A percentile compares a stretch with the other conserved stretches of the same genome.
These are phyloP conservation scores for Stenocarpella maydis DNA, from an alignment of 2,329 filamentous ascomycete genomes.

Conservation along the genomic window DNA sequence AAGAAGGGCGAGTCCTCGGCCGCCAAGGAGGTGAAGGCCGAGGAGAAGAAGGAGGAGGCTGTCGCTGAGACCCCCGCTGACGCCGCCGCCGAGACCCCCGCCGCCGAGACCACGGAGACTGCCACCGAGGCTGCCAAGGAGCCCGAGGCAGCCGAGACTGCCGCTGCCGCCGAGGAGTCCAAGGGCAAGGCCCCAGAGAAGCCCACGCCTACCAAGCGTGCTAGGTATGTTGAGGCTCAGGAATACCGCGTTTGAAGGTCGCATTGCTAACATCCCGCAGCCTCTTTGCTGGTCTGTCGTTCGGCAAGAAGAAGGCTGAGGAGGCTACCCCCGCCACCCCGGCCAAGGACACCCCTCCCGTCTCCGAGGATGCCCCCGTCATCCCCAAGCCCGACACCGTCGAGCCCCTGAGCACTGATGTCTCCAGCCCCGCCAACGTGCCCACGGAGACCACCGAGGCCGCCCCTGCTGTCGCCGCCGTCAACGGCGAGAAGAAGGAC, in stretches of 20 bases:
- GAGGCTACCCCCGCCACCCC: slow-evolving; percentile 52
- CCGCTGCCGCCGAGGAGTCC: slow-evolving; percentile 43
- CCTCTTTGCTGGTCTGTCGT: slow-evolving; percentile 63
- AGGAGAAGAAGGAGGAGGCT: slow-evolving; percentile 41
- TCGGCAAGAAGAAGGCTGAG: slow-evolving; percentile 65
- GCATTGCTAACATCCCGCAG: slow-evolving; percentile 43
- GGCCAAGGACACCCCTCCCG: slow-evolving; percentile 54
- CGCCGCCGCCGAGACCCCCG: slow-evolving; percentile 44
- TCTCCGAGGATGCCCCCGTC: slow-evolving; percentile 63
- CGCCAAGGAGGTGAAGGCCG: slow-evolving; percentile 46
- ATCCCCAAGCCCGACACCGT: slow-evolving; percentile 67
- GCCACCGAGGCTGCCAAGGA: slow-evolving; percentile 24
- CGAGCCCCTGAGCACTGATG: slow-evolving; percentile 64
- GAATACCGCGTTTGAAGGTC: background rate
- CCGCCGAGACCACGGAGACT: slow-evolving; percentile 38
- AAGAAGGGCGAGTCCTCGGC: slow-evolving; percentile 54
- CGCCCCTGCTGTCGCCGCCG: slow-evolving; percentile 54
- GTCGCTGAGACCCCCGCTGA: slow-evolving; percentile 39
- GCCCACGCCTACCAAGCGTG: slow-evolving; percentile 61
- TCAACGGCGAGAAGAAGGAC: slow-evolving; percentile 68
- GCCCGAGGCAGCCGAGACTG: slow-evolving; percentile 43
- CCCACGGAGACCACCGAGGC: slow-evolving; percentile 58
- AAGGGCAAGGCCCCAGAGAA: slow-evolving; percentile 50
- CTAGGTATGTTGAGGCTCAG: slow-evolving; percentile 51
- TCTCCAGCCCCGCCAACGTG: slow-evolving; percentile 55